Base-by-base conservation (phyloP, 1,284 basidiomycete genomes). In the Trichosporon sp. region DNA sequence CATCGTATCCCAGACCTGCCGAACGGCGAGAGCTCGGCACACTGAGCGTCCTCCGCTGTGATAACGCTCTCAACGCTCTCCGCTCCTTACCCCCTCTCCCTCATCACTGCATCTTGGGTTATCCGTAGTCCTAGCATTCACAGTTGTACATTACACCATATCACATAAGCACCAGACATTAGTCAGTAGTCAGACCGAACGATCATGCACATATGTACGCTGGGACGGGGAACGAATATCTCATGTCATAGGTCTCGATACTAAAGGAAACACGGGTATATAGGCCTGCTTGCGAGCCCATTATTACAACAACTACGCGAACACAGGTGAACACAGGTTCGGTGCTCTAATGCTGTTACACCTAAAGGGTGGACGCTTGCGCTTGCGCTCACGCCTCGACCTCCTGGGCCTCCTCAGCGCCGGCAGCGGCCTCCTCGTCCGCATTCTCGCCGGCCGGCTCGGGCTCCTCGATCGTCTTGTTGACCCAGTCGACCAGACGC, bases 401-500 rank as follows among this genome's bases (percentile, higher is more conserved):
- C 25, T 58, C 57, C 25, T 13, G 23, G 25, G 33, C 34, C 33
- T 40, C 36, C 19, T 40, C 57, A 16, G 49, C 49, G 27, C 14
- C 25, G 13, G 49, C 27, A 6, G 34, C 34, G 5, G 49, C 49
- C 25, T 54, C 49, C 25, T 29, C 49, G 10, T 54, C 49, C 19
- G 11, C 23, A 27, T 27, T 27, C 27, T 54, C 54, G 21, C 29
- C 58, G 16, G 40, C 32, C 21, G 61, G 64, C 49, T 46, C 62
- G 27, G 61, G 62, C n/a, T 68, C 70, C 31, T 70, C 70, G 19
- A 69, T 64, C 57, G 62, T 70, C 58, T 70, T 71, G 36, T 71
- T 70, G 31, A 72, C 64, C 65, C 66, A 74, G 16, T 66, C 69
- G 23, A 71, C 67, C 23, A 70, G 60, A 11, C 70, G 66, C 63